Evolutionary conservation across 192 early-diverging fungal species (phyloP).

Genomic region (Phycomyces nitens): DNA sequence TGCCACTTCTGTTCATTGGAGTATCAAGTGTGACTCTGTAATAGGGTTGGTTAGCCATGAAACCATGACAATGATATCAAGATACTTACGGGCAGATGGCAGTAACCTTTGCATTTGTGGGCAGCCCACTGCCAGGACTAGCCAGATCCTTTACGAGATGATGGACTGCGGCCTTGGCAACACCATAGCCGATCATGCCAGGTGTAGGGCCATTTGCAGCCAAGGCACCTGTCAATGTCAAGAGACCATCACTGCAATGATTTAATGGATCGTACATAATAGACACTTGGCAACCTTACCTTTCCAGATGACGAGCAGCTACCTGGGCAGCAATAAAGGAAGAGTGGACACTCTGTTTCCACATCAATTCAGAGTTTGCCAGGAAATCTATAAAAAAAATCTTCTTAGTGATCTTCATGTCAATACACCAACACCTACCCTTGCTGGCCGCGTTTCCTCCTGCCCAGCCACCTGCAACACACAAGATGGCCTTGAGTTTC

Average conservation of each 20-base stretch:
- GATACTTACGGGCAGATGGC: constrained; percentile 62
- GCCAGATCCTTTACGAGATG: constrained; percentile 80
- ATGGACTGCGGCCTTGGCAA: constrained; percentile 92
- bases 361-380: constrained; percentile 68
- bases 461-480: constrained; percentile 95
- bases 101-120: constrained; percentile 58
- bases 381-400: constrained; percentile 50
- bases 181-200: constrained; percentile 84
- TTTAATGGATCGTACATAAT: constrained; percentile 71
- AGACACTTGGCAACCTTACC: too few relatives aligned
- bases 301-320: constrained; percentile 66
- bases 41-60: too few relatives aligned
- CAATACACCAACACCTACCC: constrained; percentile 32
- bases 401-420: too few relatives aligned
- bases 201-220: constrained; percentile 74
- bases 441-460: constrained; percentile 78
- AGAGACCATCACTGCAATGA: constrained; percentile 56
- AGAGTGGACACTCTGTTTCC: constrained; percentile 77
- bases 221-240: constrained; percentile 76
- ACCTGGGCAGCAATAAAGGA: constrained; percentile 82
- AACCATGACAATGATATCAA: background rate
- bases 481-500: constrained; percentile 81
- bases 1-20: constrained; percentile 82
- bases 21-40: constrained; percentile 84
- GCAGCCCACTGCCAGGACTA: constrained; percentile 68